Conservation (phyloP, 306 rosid genomes). For the Dalbergia cultrata region DNA sequence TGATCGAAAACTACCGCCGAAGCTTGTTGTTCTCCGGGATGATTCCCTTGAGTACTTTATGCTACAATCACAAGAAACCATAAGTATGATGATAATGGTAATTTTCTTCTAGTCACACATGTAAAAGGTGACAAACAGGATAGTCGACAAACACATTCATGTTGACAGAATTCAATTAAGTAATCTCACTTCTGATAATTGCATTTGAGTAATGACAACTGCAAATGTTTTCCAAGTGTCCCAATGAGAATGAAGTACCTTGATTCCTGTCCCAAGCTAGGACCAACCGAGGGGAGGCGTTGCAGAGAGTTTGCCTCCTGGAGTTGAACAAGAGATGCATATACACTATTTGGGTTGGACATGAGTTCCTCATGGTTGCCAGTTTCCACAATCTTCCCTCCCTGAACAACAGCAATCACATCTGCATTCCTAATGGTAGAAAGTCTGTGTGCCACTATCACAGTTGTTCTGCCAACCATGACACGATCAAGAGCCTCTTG, state of each 20-base stretch:
- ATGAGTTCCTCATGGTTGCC: constrained; percentile 92
- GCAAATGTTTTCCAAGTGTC: neutral
- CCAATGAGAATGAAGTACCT: constrained; percentile 60
- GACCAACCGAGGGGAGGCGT: constrained; percentile 61
- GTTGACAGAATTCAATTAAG: neutral
- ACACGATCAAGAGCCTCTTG: constrained; percentile 98
- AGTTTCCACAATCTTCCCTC: constrained; percentile 89
- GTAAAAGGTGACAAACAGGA: constrained; percentile 2
- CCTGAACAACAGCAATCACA: constrained; percentile 83
- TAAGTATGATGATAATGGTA: constrained; percentile 11
- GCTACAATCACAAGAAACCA: constrained; percentile 53
- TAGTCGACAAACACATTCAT: neutral
- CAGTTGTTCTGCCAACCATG: constrained; percentile 94
- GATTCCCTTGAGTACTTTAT: constrained; percentile 72
- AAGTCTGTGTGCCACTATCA: constrained; percentile 93
- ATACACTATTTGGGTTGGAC: constrained; percentile 73
- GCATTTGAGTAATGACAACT: neutral
- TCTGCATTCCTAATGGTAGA: constrained; percentile 93
- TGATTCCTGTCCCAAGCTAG: constrained; percentile 64
- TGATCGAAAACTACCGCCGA: constrained; percentile 88
- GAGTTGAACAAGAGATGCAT: constrained; percentile 83
- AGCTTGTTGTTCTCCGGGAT: constrained; percentile 74
- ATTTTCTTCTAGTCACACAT: neutral
- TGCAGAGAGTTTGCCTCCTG: constrained; percentile 80
- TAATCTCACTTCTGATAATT: neutral